phyloP scores from a whole-genome alignment of 2,329 filamentous ascomycete species.

The Sclerotinia borealis region DNA sequence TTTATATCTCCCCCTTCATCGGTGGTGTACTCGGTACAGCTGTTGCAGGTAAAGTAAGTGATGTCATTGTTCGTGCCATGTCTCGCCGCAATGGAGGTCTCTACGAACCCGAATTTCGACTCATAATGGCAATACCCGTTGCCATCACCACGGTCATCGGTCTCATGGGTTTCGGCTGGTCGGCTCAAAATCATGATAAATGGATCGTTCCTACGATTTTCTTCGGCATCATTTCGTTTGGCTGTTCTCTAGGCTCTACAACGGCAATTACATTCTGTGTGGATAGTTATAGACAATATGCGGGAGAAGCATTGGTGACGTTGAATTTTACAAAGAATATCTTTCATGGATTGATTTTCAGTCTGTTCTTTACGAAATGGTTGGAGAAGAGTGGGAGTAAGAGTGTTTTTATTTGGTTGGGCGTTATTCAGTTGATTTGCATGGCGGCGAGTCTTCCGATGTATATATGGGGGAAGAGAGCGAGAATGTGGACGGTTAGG shows the following conservation, averaged over 20 bases:
- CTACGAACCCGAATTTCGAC: conserved; percentile 89
- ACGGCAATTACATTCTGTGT: conserved; percentile 92
- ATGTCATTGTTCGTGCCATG: conserved; percentile 78
- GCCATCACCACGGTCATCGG: conserved; percentile 73
- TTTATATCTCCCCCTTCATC: conserved; percentile 87
- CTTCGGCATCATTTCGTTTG: conserved; percentile 88
- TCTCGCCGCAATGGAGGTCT: conserved; percentile 81
- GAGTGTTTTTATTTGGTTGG: conserved; percentile 74
- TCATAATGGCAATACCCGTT: conserved; percentile 82
- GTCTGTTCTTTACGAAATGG: conserved; percentile 84
- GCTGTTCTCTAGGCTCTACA: conserved; percentile 82
- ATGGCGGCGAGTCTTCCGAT: conserved; percentile 76
- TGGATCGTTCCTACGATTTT: conserved; percentile 94
- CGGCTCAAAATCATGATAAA: conserved; percentile 61
- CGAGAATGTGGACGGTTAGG: conserved; percentile 88
- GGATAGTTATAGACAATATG: conserved; percentile 88
- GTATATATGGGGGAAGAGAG: conserved; percentile 89
- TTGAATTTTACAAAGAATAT: conserved; percentile 94
- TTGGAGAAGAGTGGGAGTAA: conserved; percentile 68
- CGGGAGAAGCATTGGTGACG: conserved; percentile 88
- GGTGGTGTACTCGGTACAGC: conserved; percentile 87
- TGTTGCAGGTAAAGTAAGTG: conserved; percentile 81
- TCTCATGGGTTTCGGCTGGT: conserved; percentile 97
- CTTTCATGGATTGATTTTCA: conserved; percentile 82
- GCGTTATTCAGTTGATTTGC: conserved; percentile 74